Evolutionary conservation across 1,284 basidiomycete species (phyloP).

Genomic region (Cryptococcus floricola): DNA sequence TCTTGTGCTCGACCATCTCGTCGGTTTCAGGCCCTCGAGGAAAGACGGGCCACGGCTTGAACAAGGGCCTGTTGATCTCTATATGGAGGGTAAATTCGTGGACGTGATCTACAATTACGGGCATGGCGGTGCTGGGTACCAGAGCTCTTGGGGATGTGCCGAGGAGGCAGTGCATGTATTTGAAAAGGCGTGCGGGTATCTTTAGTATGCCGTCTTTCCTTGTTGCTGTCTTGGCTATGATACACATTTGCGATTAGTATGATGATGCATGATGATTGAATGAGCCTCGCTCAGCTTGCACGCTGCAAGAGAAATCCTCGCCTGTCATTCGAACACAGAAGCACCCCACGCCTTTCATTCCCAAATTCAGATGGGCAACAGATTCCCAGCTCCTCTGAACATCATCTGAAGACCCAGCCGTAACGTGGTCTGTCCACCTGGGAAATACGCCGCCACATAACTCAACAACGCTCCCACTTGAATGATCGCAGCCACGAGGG

Average conservation of each 20-base stretch:
- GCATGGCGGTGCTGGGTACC: constrained; percentile 49
- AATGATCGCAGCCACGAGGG: constrained; percentile 70
- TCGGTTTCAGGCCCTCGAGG: constrained; percentile 40
- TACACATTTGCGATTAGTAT: too few relatives aligned
- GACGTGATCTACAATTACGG: constrained; percentile 2
- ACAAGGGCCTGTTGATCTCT: constrained; percentile 6
- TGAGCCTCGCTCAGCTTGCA: too few relatives aligned
- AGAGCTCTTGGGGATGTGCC: constrained; percentile 46
- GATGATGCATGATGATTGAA: too few relatives aligned
- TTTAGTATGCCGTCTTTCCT: too few relatives aligned
- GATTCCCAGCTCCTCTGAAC: constrained; percentile 70
- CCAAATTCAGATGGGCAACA: constrained; percentile 63
- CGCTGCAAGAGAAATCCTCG: too few relatives aligned
- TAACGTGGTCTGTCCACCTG: constrained; percentile 68
- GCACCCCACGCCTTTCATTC: too few relatives aligned
- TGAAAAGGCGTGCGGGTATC: too few relatives aligned
- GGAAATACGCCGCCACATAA: constrained; percentile 88
- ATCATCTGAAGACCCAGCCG: constrained; percentile 77
- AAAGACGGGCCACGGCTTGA: constrained; percentile 30
- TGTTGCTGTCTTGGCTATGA: too few relatives aligned
- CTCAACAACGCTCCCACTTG: constrained; percentile 78
- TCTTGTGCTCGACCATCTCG: too few relatives aligned
- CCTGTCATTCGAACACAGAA: too few relatives aligned
- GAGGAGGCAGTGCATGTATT: constrained; percentile 40
- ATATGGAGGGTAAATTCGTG: too few relatives aligned